A percentile compares a stretch with the other conserved stretches of the same genome.
These are phyloP conservation scores for Mortierella sp. DNA, from an alignment of 371 early-diverging fungal genomes.

Conservation along the genomic window DNA sequence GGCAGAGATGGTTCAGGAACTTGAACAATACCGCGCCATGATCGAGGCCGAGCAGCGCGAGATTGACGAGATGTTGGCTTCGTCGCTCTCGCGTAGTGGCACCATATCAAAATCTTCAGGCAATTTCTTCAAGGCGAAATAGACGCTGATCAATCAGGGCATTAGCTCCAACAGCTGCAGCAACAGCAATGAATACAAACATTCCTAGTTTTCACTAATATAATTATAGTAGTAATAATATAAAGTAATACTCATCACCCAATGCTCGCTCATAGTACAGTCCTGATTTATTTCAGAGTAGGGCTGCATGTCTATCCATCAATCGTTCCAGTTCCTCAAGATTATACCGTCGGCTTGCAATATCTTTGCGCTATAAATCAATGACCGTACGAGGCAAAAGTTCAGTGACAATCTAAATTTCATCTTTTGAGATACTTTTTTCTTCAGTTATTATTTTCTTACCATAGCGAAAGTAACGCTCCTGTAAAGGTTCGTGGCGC, in stretches of 20 bases:
- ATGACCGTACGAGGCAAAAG: not conserved
- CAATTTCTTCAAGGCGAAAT: constrained; percentile 50
- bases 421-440: not conserved
- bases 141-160: no score
- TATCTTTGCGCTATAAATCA: constrained; percentile 37
- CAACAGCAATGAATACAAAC: no score
- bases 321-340: constrained; percentile 41
- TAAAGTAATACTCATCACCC: no score
- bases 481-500: constrained; percentile 30
- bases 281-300: constrained; percentile 22
- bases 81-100: constrained; percentile 18
- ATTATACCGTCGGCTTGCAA: constrained; percentile 22
- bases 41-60: constrained; percentile 60
- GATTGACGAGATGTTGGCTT: constrained; percentile 34
- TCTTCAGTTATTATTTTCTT: not conserved
- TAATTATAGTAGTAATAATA: not conserved
- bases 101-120: constrained; percentile 39
- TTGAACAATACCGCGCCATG: constrained; percentile 62
- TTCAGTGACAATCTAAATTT: no score
- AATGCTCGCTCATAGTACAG: no score
- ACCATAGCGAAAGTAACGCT: constrained; percentile 44
- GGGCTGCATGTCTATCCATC: constrained; percentile 43
- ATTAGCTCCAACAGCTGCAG: no score
- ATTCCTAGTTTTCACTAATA: no score
- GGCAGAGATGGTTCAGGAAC: constrained; percentile 66